Evolutionary conservation across 805 yeast genomes (phyloP).

Genomic region (Nakazawaea wickerhamii): DNA sequence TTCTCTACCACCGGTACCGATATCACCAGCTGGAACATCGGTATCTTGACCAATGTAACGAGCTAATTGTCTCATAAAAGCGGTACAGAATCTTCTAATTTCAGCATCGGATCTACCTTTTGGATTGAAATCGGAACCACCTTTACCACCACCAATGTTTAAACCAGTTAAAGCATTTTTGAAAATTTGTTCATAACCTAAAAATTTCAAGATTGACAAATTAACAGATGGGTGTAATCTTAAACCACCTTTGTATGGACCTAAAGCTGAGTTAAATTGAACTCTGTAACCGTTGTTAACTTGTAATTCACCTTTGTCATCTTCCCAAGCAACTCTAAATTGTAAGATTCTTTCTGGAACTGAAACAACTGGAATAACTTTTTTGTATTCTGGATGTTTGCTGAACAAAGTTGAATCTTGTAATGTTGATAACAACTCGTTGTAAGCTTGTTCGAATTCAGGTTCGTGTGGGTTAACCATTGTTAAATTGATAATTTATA

Average conservation of each 20-base stretch:
- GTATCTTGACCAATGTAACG: slow-evolving; percentile 96
- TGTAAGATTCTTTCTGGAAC: slow-evolving; percentile 95
- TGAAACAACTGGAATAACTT: slow-evolving; percentile 83
- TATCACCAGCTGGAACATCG: slow-evolving; percentile 99
- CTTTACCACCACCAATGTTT: slow-evolving; percentile 99
- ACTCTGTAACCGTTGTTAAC: slow-evolving; percentile 98
- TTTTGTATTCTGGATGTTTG: slow-evolving; percentile 84
- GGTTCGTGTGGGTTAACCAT: slow-evolving; percentile 91
- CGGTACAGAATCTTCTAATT: slow-evolving; percentile 93
- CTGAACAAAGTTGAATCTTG: slow-evolving; percentile 87
- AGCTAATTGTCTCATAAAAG: slow-evolving; percentile 93
- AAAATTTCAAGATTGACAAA: slow-evolving; percentile 88
- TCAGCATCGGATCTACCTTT: slow-evolving; percentile 90
- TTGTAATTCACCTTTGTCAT: slow-evolving; percentile 85
- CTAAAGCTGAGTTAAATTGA: slow-evolving; percentile 96
- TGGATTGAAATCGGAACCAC: slow-evolving; percentile 98
- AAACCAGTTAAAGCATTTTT: slow-evolving; percentile 97
- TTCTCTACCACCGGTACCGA: slow-evolving; percentile 97
- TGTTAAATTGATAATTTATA: slow-evolving; percentile 16
- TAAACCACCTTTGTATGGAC: slow-evolving; percentile 99
- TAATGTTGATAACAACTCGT: slow-evolving; percentile 84
- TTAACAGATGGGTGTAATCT: slow-evolving; percentile 97
- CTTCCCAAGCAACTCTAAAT: slow-evolving; percentile 98
- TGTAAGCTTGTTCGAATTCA: slow-evolving; percentile 97
- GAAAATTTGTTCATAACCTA: slow-evolving; percentile 98